Evolutionary conservation across 495 filamentous ascomycete genomes (phyloP).

Genomic region (Pyrenula massariospora): DNA sequence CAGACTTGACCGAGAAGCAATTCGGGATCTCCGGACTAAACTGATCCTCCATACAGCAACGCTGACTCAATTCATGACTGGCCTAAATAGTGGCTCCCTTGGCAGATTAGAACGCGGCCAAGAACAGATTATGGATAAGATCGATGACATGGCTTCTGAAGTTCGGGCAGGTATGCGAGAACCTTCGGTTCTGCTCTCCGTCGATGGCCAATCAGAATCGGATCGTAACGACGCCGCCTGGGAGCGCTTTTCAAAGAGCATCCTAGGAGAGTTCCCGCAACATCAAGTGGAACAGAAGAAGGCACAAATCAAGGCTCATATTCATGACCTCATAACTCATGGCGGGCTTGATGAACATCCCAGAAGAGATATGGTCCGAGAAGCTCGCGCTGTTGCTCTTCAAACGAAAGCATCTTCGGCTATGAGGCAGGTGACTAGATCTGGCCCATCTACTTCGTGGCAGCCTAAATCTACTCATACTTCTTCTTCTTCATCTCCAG

Average conservation of each 20-base stretch:
- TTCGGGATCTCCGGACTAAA: conserved; percentile 3
- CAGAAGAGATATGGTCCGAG: neutral
- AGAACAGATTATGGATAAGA: neutral
- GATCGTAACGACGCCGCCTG: conserved; percentile 4
- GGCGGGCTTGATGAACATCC: conserved; percentile 6
- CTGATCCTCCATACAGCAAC: conserved; percentile 1
- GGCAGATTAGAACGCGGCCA: conserved; percentile 5
- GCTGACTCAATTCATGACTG: conserved; percentile 4
- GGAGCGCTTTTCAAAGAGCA: conserved; percentile 4
- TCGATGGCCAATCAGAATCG: conserved; percentile 3
- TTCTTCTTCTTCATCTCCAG: no score
- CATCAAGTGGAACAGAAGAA: conserved; percentile 2
- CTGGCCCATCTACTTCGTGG: no score
- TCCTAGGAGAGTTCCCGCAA: conserved; percentile 4
- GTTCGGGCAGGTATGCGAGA: conserved; percentile 2
- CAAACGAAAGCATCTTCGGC: neutral
- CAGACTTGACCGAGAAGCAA: conserved; percentile 4
- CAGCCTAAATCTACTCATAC: no score
- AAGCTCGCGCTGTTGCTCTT: neutral
- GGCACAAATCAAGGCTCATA: conserved; percentile 5
- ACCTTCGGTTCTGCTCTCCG: conserved; percentile 1
- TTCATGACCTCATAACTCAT: conserved; percentile 4
- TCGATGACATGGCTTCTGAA: conserved; percentile 2
- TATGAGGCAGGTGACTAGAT: no score
- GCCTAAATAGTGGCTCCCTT: conserved; percentile 1